Conservation (phyloP, 2,329 filamentous ascomycete species). For the Trichoderma atrobrunneum region DNA sequence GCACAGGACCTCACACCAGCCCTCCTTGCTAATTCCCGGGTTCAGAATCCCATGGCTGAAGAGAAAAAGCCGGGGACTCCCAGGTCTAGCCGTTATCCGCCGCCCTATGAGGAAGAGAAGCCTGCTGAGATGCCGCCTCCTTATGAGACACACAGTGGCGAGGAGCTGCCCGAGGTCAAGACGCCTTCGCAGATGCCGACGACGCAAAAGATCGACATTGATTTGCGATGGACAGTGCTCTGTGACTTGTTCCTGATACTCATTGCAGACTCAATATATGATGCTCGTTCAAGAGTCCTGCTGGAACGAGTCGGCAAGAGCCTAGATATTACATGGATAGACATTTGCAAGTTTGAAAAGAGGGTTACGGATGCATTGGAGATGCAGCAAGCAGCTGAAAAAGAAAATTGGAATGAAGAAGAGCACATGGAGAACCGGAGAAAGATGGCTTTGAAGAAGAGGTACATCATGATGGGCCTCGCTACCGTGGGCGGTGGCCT, state of each 20-base stretch:
- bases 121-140: constrained; percentile 54
- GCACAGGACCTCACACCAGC: constrained; percentile 79
- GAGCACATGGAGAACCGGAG: constrained; percentile 85
- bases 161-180: constrained; percentile 74
- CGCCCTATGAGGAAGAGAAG: constrained; percentile 41
- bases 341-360: constrained; percentile 96
- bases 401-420: constrained; percentile 97
- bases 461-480: constrained; percentile 93
- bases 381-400: constrained; percentile 92
- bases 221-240: constrained; percentile 93
- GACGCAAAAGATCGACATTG: constrained; percentile 86
- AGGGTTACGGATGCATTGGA: constrained; percentile 93
- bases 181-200: constrained; percentile 79
- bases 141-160: constrained; percentile 61
- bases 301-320: constrained; percentile 79
- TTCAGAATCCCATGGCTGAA: constrained; percentile 85
- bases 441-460: constrained; percentile 75
- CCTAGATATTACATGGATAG: constrained; percentile 81
- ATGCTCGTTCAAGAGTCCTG: constrained; percentile 79
- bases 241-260: constrained; percentile 93
- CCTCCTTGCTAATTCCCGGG: constrained; percentile 86
- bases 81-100: constrained; percentile 24
- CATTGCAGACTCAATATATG: constrained; percentile 95
- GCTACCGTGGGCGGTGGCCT: constrained; percentile 93
- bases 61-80: constrained; percentile 22